Conservation (phyloP, 2,329 filamentous ascomycete genomes). For the Ascochyta lentis region DNA sequence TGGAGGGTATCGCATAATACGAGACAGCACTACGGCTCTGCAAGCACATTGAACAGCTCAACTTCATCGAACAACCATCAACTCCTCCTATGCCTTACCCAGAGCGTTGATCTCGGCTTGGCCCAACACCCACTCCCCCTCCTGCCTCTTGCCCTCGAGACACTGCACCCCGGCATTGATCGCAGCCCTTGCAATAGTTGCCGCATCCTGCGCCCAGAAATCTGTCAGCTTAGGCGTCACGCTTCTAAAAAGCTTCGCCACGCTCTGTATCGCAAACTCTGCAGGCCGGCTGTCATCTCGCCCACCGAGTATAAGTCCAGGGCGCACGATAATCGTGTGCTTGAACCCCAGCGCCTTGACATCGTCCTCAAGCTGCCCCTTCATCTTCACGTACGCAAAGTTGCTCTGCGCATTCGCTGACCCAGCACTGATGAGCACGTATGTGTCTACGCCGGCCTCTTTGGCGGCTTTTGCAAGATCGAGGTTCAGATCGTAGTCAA, state of each 20-base stretch:
- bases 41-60: not conserved
- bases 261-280: constrained; percentile 63
- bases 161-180: constrained; percentile 16
- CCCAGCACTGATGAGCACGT: constrained; percentile 74
- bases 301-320: constrained; percentile 76
- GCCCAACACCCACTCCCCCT: constrained; percentile 68
- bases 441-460: constrained; percentile 73
- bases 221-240: constrained; percentile 61
- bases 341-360: constrained; percentile 77
- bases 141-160: constrained; percentile 52
- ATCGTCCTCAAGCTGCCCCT: constrained; percentile 83
- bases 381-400: constrained; percentile 73
- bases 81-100: constrained; percentile 54
- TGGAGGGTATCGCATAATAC: constrained; percentile 6
- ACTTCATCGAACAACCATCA: not conserved
- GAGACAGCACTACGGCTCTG: not conserved
- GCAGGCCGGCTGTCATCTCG: constrained; percentile 66
- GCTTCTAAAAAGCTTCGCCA: constrained; percentile 64
- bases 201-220: constrained; percentile 73
- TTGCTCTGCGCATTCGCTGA: constrained; percentile 59
- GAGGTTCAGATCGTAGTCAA: constrained; percentile 87
- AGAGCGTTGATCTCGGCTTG: constrained; percentile 69
- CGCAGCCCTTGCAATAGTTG: constrained; percentile 61
- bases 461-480: constrained; percentile 78
- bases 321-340: constrained; percentile 74